Evolutionary conservation across 441 rosid genomes (phyloP).

Genomic region (Syzygium malaccense): DNA sequence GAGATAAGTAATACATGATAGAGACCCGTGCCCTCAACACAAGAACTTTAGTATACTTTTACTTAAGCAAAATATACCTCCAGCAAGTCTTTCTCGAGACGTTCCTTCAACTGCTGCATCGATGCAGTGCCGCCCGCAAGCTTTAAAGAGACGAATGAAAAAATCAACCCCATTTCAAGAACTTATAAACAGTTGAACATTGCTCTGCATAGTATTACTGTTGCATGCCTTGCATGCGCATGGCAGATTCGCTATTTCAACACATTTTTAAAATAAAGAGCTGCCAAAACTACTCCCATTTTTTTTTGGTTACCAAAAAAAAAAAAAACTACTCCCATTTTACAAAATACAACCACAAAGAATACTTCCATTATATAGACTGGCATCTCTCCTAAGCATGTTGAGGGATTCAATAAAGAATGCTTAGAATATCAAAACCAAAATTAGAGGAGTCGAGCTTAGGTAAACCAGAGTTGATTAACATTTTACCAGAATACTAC

Average conservation of each 20-base stretch:
- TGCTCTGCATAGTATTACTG: neutral
- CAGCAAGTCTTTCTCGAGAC: slow-evolving; percentile 94
- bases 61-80: slow-evolving; percentile 44
- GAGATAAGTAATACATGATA: neutral
- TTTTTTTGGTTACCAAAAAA: no score
- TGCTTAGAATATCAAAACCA: neutral
- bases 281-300: neutral
- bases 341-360: neutral
- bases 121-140: slow-evolving; percentile 99
- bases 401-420: neutral
- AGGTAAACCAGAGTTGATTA: neutral
- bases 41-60: neutral
- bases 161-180: neutral
- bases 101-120: slow-evolving; percentile 99
- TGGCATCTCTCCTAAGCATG: neutral
- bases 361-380: neutral
- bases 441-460: neutral
- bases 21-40: neutral
- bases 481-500: slow-evolving; percentile 82
- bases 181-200: neutral
- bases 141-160: slow-evolving; percentile 26
- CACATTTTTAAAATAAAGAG: neutral
- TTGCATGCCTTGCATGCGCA: neutral
- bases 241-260: neutral
- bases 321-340: neutral